Evolutionary conservation across 495 filamentous ascomycete genomes (phyloP), one percentile per base, ranked within the genome.

Genomic region (Wilcoxina mikolae): DNA sequence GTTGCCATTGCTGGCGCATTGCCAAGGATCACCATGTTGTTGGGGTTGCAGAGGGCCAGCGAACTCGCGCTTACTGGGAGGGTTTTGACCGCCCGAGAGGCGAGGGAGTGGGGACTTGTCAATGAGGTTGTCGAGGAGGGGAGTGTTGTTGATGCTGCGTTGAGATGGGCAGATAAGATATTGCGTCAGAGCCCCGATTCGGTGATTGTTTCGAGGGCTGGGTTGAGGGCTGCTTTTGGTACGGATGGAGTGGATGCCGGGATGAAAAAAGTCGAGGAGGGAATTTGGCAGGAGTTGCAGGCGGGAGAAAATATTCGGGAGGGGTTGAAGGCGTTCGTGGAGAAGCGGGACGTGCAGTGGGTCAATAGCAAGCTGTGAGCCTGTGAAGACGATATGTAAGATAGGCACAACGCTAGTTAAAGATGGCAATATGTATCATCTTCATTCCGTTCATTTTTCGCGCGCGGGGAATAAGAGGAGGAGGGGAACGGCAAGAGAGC

Each of bases 241-340:
- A 73, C 73, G 12, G 65, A 76, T 0, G 78, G 79, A 5, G 80
- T 78, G 45, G 79, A 82, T 60, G 75, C 80, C 60, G 82, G 67
- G 25, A 84, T 79, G 20, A 71, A 74, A 54, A 60, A 73, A 17
- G 57, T 85, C 58, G 70, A 74, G 38, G 71, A 74, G 56, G 74
- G 75, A 2, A 73, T 77, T 76, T 88, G 76, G 62, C 66, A 58
- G 49, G 67, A 68, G 56, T 70, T 94, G 51, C 71, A 80, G 39
- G 70, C 60, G 17, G 85, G 83, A 15, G 76, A 80, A 62, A 91
- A 91, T 70, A 82, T 85, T 65, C 73, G 69, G 57, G 87, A 93
- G 69, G 87, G 85, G 0, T 73, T 91, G 35, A 73, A 64, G 68
- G 83, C 82, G 54, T 93, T 93, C 76, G 77, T 83, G 55, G 85